Base-by-base conservation (phyloP, 2,329 filamentous ascomycete genomes). In the Myriangium duriaei region DNA sequence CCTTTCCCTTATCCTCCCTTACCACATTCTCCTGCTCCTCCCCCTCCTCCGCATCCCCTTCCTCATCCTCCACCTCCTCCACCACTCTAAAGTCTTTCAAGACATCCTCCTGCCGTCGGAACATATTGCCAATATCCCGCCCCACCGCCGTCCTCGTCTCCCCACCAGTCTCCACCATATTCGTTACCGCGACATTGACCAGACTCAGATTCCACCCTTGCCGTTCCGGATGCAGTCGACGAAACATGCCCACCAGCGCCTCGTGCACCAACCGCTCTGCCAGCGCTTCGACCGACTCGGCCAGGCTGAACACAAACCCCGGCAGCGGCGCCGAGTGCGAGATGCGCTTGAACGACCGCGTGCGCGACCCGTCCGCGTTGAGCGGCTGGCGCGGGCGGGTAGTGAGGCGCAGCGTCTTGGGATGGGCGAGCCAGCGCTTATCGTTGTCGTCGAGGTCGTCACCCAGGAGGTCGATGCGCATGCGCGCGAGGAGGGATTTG, bases 131-230 rank as follows among this genome's bases (percentile, higher is more conserved):
- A 47, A 95, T 94, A 51, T 94, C 78, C 45, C 81, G 69, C 1
- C 82, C 83, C 10, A 51, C 56, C 1, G 61, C 62, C 14, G 56
- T 60, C 47, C 56, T 65, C 37, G 59, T 61, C 16, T 58, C 50
- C 6, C 64, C 61, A 15, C 60, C 64, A 3, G 59, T 56, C 43
- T 65, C 61, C 5, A 51, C 69, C 78, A 96, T 88, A 53, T 94
- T 93, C 11, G 82, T 81, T 5, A 83, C 86, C 32, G 84, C 87
- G 14, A 96, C 64, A 47, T 95, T 96, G 42, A 96, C 66, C 36
- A 96, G 63, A 46, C 81, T 82, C 12, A 95, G 59, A 47, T 88
- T 82, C 81, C 83, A 93, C 2, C 73, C 76, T 6, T 67, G 62
- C 44, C 69, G 72, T 43, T 81, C 76, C 0, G 76, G 69, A 46